Percentiles rank a stretch among this genome's conserved stretches.
Evolutionary conservation across 305 asterid species (phyloP).

Genomic region (Vinca major): DNA sequence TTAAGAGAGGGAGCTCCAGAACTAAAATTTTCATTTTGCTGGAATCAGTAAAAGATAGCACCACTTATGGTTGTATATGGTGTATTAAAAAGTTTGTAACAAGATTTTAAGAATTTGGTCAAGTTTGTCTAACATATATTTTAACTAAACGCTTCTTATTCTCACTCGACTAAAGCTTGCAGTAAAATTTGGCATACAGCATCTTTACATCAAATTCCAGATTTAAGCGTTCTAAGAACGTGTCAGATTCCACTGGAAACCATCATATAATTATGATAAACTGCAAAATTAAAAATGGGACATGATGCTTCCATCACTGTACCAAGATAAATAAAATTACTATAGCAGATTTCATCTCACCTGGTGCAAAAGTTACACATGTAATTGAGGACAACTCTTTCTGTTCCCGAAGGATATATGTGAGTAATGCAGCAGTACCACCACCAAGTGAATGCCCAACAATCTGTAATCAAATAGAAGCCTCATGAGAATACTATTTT

Average conservation of each 20-base stretch:
- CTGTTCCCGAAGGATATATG: constrained; percentile 81
- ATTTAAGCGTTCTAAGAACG: not conserved
- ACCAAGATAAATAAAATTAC: not conserved
- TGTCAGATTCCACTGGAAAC: not conserved
- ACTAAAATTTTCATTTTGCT: no score
- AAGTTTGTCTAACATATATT: not conserved
- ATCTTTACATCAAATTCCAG: not conserved
- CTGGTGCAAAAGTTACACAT: constrained; percentile 84
- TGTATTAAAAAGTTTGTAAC: not conserved
- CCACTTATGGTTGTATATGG: not conserved
- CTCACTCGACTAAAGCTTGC: no score
- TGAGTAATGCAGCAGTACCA: constrained; percentile 84
- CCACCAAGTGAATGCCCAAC: constrained; percentile 97
- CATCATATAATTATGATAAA: not conserved
- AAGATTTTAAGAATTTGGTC: not conserved
- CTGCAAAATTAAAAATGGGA: not conserved
- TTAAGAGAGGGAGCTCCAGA: no score
- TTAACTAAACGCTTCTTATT: not conserved
- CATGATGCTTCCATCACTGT: not conserved
- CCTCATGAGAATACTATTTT: constrained; percentile 4
- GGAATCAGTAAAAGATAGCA: no score
- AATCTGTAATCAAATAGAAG: constrained; percentile 37
- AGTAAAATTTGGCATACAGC: not conserved
- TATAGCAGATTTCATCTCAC: constrained; percentile 24
- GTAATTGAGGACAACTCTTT: constrained; percentile 61